phyloP scores from a whole-genome alignment of 148 eudicot genomes.

The Salicornia ramosissima region DNA sequence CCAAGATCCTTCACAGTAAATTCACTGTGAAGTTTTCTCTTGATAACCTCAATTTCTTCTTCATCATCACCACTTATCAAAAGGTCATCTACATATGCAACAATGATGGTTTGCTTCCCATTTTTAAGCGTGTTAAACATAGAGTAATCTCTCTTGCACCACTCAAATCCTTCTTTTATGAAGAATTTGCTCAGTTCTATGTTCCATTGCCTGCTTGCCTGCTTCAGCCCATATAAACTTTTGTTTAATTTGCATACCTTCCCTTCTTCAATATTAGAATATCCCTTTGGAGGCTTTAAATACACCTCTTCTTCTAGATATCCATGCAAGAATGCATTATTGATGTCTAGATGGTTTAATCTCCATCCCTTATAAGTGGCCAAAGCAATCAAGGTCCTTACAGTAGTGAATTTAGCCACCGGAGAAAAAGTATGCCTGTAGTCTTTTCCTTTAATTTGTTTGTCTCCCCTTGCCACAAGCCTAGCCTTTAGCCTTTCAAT shows the following conservation, averaged over 20 bases:
- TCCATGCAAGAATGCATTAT: neutral
- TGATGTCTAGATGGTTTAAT: neutral
- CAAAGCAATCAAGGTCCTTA: neutral
- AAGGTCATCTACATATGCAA: neutral
- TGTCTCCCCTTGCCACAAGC: neutral
- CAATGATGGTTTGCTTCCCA: neutral
- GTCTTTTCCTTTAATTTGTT: neutral
- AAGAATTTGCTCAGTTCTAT: neutral
- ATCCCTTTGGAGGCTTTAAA: neutral
- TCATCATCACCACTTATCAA: neutral
- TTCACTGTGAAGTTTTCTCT: neutral
- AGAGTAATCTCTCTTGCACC: neutral
- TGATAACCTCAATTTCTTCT: neutral
- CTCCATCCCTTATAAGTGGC: neutral
- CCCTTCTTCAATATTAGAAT: neutral
- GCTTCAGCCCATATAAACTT: neutral
- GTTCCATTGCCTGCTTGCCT: neutral
- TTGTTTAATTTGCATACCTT: neutral
- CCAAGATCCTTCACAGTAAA: conserved; percentile 15
- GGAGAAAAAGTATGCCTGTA: neutral
- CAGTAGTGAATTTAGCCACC: neutral
- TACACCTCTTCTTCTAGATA: neutral
- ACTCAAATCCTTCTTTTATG: neutral
- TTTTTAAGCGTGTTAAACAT: neutral
- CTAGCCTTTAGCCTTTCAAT: neutral